Conservation (phyloP, 306 rosid genomes). For the Medicago lupulina region DNA sequence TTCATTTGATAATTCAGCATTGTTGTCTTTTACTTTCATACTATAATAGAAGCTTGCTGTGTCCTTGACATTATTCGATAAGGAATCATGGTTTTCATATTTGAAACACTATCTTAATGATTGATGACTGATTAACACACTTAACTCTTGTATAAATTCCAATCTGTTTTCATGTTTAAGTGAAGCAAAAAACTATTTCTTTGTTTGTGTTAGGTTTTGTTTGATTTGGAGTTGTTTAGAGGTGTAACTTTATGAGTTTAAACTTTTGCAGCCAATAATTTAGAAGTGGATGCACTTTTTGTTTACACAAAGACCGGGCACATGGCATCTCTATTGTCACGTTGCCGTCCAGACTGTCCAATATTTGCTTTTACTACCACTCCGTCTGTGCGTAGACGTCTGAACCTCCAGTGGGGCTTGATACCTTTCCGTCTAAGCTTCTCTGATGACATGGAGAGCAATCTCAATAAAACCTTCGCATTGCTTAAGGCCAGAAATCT, state of each 20-base stretch:
- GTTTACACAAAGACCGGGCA: constrained; percentile 93
- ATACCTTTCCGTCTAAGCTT: constrained; percentile 94
- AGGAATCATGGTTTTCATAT: constrained; percentile 34
- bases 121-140: constrained; percentile 4
- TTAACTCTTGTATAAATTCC: constrained; percentile 17
- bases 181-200: not conserved
- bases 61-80: constrained; percentile 17
- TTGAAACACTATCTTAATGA: constrained; percentile 26
- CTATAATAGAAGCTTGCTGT: not conserved
- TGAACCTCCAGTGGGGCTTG: constrained; percentile 98
- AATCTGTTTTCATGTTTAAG: constrained; percentile 11
- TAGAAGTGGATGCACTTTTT: constrained; percentile 94
- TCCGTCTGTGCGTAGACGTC: constrained; percentile 81
- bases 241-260: constrained; percentile 24
- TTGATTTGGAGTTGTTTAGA: constrained; percentile 15
- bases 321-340: constrained; percentile 95
- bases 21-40: constrained; percentile 14
- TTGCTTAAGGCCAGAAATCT: constrained; percentile 95
- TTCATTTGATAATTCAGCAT: not conserved
- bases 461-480: constrained; percentile 86
- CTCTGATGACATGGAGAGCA: constrained; percentile 95
- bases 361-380: constrained; percentile 91
- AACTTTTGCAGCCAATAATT: constrained; percentile 80
- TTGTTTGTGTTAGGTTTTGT: not conserved
- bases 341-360: constrained; percentile 98